Evolutionary conservation across 1,284 basidiomycete genomes (phyloP).

Genomic region (Schizophyllum amplum): DNA sequence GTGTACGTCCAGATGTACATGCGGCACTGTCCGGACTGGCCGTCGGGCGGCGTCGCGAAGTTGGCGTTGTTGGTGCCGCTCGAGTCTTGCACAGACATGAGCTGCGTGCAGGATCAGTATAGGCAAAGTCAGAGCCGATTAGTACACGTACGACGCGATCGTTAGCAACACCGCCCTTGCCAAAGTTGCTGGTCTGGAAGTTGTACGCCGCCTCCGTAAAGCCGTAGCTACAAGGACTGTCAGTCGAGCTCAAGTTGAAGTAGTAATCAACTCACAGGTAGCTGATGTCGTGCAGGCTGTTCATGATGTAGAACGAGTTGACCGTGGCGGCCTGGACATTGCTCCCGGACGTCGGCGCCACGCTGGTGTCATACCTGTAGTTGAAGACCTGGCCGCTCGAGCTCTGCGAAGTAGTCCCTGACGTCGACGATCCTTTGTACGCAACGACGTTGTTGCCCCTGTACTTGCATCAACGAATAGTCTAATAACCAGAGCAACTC

Average conservation of each 20-base stretch:
- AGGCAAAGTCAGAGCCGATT: background rate
- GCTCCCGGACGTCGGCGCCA: constrained; percentile 8
- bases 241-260: constrained; percentile 37
- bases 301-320: constrained; percentile 43
- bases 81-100: background rate
- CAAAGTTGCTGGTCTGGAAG: constrained; percentile 37
- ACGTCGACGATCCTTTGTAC: constrained; percentile 24
- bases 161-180: constrained; percentile 28
- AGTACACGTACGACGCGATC: constrained; percentile 24
- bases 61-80: constrained; percentile 30
- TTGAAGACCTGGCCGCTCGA: constrained; percentile 30
- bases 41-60: constrained; percentile 33
- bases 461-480: background rate
- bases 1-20: constrained; percentile 26
- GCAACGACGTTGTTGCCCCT: constrained; percentile 29
- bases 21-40: constrained; percentile 24
- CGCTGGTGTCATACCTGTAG: constrained; percentile 24
- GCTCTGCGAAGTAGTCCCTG: constrained; percentile 23
- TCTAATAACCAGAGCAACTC: too few relatives aligned
- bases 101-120: background rate
- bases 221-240: constrained; percentile 32
- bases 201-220: constrained; percentile 29
- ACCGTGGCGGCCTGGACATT: constrained; percentile 37
- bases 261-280: constrained; percentile 37
- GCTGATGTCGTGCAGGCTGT: constrained; percentile 38